phyloP scores from a whole-genome alignment of 2,329 filamentous ascomycete genomes.

The Thermomyces lanuginosus region DNA sequence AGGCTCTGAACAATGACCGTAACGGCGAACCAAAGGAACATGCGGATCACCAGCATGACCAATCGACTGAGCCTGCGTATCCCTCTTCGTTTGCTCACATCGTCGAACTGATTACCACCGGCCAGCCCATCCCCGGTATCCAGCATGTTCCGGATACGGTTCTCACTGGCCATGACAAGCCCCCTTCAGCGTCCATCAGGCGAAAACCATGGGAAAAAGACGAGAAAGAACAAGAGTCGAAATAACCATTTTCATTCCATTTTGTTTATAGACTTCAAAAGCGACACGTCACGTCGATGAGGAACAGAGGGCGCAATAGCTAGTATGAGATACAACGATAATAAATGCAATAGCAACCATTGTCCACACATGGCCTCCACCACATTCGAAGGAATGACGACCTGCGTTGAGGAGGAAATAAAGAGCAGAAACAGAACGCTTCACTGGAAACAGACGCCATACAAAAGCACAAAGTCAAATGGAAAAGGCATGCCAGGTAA shows the following conservation, averaged over 20 bases:
- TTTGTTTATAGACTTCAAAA: neutral
- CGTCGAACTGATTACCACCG: conserved; percentile 66
- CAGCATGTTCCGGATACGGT: conserved; percentile 71
- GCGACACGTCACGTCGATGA: conserved; percentile 1
- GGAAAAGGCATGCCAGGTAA: conserved; percentile 9
- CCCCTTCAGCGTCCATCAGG: conserved; percentile 36
- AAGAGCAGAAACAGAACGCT: neutral
- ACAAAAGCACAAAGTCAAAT: conserved; percentile 4
- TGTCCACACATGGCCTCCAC: no score
- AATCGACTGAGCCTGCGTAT: conserved; percentile 47
- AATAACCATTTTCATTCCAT: neutral
- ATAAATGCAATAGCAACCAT: conserved; percentile 3
- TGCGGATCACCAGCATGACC: conserved; percentile 4
- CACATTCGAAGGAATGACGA: no score
- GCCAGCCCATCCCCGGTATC: conserved; percentile 73
- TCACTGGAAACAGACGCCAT: conserved; percentile 1
- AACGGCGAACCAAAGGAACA: no score
- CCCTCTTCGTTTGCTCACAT: conserved; percentile 74
- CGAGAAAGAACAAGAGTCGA: conserved; percentile 8
- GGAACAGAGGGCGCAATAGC: conserved; percentile 1
- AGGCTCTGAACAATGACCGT: no score
- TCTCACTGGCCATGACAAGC: conserved; percentile 49
- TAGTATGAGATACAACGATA: conserved; percentile 3
- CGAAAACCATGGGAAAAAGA: conserved; percentile 70
- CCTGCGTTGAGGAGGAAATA: neutral